These are phyloP conservation scores for Narthecium ossifragum DNA, from an alignment of 106 monocot genomes.

Conservation along the genomic window DNA sequence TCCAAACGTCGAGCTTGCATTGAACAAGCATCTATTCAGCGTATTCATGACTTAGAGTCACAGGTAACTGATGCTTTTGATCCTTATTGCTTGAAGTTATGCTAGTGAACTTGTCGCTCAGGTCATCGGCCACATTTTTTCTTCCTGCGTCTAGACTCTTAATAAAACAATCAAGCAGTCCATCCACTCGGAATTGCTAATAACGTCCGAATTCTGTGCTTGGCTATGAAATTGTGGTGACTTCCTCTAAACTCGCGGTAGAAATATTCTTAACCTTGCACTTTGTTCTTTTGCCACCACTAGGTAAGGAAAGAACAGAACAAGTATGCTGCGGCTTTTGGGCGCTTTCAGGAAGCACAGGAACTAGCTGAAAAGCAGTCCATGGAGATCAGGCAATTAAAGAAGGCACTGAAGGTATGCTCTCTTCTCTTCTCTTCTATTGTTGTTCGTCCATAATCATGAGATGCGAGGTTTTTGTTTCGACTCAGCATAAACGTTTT, in stretches of 20 bases:
- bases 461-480: too few species aligned
- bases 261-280: background rate
- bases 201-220: too few species aligned
- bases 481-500: too few species aligned
- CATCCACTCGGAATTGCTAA: too few species aligned
- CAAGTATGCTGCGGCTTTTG: slow-evolving; percentile 23
- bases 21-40: slow-evolving; percentile 64
- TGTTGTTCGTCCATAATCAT: too few species aligned
- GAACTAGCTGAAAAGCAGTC: slow-evolving; percentile 28
- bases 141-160: too few species aligned
- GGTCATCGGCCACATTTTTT: too few species aligned
- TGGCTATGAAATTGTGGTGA: too few species aligned
- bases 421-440: background rate
- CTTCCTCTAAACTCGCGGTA: too few species aligned
- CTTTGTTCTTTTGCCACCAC: slow-evolving; percentile 1
- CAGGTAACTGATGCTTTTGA: slow-evolving; percentile 57
- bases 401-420: slow-evolving; percentile 37
- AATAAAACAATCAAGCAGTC: too few species aligned
- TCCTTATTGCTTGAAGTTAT: too few species aligned
- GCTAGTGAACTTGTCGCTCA: too few species aligned
- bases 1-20: slow-evolving; percentile 67
- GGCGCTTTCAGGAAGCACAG: slow-evolving; percentile 26
- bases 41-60: slow-evolving; percentile 72
- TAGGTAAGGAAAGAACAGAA: slow-evolving; percentile 41
- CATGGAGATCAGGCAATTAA: slow-evolving; percentile 32